Base-by-base conservation (phyloP, 2,329 filamentous ascomycete species). In the Diaporthe vexans region DNA sequence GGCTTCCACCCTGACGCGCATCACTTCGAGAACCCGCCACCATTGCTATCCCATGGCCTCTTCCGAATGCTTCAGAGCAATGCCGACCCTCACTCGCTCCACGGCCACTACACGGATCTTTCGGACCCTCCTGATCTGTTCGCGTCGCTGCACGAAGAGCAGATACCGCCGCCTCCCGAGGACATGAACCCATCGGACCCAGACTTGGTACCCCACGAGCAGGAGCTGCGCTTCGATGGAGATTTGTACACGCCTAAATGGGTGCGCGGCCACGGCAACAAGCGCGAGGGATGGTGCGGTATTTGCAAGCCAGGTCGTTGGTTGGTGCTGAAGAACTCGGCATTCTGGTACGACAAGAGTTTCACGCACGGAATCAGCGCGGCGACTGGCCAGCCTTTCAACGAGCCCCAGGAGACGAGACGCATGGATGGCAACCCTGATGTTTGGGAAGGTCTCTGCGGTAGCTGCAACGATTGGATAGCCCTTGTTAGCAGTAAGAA, bases 271-370 rank as follows among this genome's bases (percentile, higher is more conserved):
- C 93, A 96, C 76, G 94, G 94, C 35, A 95, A 95, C 84, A 95
- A 95, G 86, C 92, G 94, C 56, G 94, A 96, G 82, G 94, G 94
- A 4, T 97, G 94, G 94, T 97, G 94, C 79, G 94, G 94, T 29
- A 94, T 96, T 78, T 97, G 94, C 86, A 95, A 95, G 82, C 93
- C 94, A 3, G 94, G 94, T 3, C 88, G 94, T 67, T 97, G 95
- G 95, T 89, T 96, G 71, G 94, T 95, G 21, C 86, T 97, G 74
- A 97, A 97, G 86, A 97, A 97, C 84, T 95, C 93, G 72, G 94
- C 94, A 9, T 97, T 94, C 82, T 97, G 95, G 94, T 97, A 97
- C 83, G 94, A 97, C 85, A 96, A 97, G 86, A 94, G 93, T 73
- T 97, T 97, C 82, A 94, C 93, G 2, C 95, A 97, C 80, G 94